These are phyloP conservation scores for Phytophthora pinifolia DNA, from an alignment of 352 stramenopile species.

Conservation along the genomic window DNA sequence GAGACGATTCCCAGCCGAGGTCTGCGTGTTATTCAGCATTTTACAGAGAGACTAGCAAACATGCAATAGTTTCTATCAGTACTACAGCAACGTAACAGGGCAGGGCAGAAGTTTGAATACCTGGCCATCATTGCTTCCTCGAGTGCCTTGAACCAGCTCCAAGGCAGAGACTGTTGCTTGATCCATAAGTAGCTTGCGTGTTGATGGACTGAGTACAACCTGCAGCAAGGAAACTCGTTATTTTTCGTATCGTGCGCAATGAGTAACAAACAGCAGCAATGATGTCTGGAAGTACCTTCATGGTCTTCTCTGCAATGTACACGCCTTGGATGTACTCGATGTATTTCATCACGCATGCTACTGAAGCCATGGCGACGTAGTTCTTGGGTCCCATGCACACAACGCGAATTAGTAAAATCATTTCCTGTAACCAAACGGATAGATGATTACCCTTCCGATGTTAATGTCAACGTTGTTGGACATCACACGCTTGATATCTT, in stretches of 20 bases:
- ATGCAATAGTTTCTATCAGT: background rate
- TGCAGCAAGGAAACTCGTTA: constrained; percentile 19
- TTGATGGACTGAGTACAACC: constrained; percentile 76
- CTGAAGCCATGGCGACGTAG: constrained; percentile 81
- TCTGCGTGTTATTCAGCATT: constrained; percentile 81
- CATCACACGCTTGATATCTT: constrained; percentile 83
- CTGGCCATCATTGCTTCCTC: constrained; percentile 54
- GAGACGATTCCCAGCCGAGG: constrained; percentile 71
- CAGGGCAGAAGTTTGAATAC: constrained; percentile 21
- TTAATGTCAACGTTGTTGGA: constrained; percentile 84
- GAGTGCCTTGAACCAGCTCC: constrained; percentile 64
- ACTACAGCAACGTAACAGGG: background rate
- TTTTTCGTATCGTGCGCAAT: too few species aligned
- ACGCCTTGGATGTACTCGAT: constrained; percentile 87
- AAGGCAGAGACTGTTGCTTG: constrained; percentile 75
- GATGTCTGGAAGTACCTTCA: constrained; percentile 49
- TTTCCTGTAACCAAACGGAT: background rate
- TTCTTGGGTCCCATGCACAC: constrained; percentile 40
- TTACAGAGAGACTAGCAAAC: constrained; percentile 64
- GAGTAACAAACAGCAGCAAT: too few species aligned
- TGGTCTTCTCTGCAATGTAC: constrained; percentile 78
- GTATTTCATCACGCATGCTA: constrained; percentile 84
- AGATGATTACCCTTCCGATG: constrained; percentile 57
- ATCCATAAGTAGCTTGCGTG: constrained; percentile 78
- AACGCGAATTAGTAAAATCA: too few species aligned